A percentile compares a stretch with the other conserved stretches of the same genome.
phyloP scores from a whole-genome alignment of 352 stramenopile species.

The Pythium phragmiticola region DNA sequence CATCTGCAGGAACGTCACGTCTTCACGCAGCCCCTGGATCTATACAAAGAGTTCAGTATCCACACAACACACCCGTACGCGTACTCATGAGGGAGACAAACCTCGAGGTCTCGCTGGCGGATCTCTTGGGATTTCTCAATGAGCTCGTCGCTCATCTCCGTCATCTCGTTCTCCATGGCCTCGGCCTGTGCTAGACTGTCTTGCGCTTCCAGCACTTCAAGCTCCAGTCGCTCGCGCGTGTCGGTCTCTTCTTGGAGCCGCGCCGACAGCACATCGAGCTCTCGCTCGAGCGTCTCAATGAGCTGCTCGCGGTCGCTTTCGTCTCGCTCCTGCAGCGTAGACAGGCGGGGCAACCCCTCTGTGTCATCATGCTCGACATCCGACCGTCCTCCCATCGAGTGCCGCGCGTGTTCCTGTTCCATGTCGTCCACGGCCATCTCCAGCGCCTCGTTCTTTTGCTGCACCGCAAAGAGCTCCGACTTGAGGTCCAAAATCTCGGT shows the following conservation, averaged over 20 bases:
- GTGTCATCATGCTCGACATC: slow-evolving; percentile 33
- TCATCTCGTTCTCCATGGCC: slow-evolving; percentile 74
- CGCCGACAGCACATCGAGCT: slow-evolving; percentile 63
- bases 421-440: neutral
- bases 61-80: neutral
- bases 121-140: slow-evolving; percentile 77
- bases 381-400: slow-evolving; percentile 28
- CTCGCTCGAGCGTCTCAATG: slow-evolving; percentile 63
- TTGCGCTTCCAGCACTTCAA: slow-evolving; percentile 53
- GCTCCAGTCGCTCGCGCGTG: slow-evolving; percentile 49
- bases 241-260: slow-evolving; percentile 70
- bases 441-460: slow-evolving; percentile 54
- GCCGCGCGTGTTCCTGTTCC: neutral
- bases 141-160: slow-evolving; percentile 76
- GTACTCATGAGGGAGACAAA: slow-evolving; percentile 3
- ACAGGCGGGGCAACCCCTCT: slow-evolving; percentile 36
- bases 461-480: slow-evolving; percentile 74
- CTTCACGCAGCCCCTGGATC: slow-evolving; percentile 55
- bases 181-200: slow-evolving; percentile 62
- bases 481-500: slow-evolving; percentile 87
- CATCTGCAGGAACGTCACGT: slow-evolving; percentile 42
- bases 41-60: slow-evolving; percentile 6
- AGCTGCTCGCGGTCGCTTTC: slow-evolving; percentile 57
- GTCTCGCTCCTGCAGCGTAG: slow-evolving; percentile 60
- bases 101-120: slow-evolving; percentile 53